These are phyloP conservation scores for Pythium periplocum DNA, from an alignment of 352 stramenopile genomes.

Conservation along the genomic window DNA sequence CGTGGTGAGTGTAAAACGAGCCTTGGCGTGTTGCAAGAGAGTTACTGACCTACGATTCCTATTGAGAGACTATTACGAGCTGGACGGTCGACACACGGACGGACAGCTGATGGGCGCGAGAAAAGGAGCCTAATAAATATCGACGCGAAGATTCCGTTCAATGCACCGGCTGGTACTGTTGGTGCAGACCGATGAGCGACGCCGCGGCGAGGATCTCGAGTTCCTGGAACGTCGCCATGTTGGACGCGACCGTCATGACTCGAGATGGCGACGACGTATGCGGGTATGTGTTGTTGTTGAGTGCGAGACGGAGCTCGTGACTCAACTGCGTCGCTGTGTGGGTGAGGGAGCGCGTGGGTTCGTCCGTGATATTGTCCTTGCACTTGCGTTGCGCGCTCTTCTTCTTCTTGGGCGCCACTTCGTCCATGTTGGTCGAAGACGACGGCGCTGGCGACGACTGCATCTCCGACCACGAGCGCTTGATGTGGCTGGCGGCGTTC, in stretches of 20 bases:
- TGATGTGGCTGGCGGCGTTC: constrained; percentile 14
- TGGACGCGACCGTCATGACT: constrained; percentile 1
- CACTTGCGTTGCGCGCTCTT: constrained; percentile 26
- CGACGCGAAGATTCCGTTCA: constrained; percentile 14
- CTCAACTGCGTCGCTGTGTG: constrained; percentile 27
- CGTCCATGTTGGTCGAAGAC: constrained; percentile 8
- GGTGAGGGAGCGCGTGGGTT: constrained; percentile 7
- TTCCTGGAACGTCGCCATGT: constrained; percentile 42
- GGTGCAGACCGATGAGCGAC: constrained; percentile 68
- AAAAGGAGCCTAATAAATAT: too few relatives aligned
- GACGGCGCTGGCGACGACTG: constrained; percentile 22
- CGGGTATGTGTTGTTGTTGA: constrained; percentile 10
- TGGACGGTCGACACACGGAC: too few relatives aligned
- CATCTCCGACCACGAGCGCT: constrained; percentile 50
- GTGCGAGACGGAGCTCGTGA: constrained; percentile 28
- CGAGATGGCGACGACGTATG: not conserved
- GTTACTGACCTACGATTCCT: too few relatives aligned
- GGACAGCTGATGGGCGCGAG: too few relatives aligned
- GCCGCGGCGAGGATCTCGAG: constrained; percentile 72
- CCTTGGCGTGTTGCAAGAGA: too few relatives aligned
- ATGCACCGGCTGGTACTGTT: constrained; percentile 72
- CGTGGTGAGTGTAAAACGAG: too few relatives aligned
- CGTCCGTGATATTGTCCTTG: constrained; percentile 18
- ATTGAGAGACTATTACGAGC: too few relatives aligned
- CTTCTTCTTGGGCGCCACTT: constrained; percentile 32